phyloP scores from a whole-genome alignment of 768 basidiomycete species.

The Termitomyces sp. region DNA sequence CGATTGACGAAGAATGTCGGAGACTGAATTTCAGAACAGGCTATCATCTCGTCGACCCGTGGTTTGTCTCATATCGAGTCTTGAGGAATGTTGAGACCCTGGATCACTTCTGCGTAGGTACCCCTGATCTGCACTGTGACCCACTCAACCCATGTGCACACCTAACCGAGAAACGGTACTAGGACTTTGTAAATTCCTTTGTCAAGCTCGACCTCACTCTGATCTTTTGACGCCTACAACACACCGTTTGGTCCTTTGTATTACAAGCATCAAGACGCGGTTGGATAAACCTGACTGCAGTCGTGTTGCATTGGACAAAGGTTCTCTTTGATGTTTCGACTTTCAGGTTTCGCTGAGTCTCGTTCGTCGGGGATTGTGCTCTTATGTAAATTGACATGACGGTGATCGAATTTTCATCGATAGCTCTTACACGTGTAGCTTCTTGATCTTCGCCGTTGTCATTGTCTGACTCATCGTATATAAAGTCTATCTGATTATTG shows the following conservation, averaged over 20 bases:
- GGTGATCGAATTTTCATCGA: slow-evolving; percentile 1
- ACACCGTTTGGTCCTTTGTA: not conserved
- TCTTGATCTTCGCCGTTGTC: not conserved
- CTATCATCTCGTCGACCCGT: not conserved
- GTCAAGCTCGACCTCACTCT: not conserved
- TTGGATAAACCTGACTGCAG: not conserved
- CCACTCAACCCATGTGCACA: too few relatives aligned
- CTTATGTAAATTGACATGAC: not conserved
- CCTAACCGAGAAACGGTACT: not conserved
- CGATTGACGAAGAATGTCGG: too few relatives aligned
- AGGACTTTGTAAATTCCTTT: not conserved
- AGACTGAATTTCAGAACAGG: too few relatives aligned
- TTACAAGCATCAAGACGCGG: not conserved
- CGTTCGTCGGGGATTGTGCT: not conserved
- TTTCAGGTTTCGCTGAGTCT: not conserved
- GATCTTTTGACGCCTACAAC: not conserved
- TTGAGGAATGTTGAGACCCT: not conserved
- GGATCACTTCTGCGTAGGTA: not conserved
- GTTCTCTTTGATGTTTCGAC: not conserved
- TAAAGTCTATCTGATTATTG: not conserved
- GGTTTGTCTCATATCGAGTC: not conserved
- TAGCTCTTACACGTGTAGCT: slow-evolving; percentile 1
- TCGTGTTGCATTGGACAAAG: not conserved
- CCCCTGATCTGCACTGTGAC: not conserved
- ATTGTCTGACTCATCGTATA: not conserved